Base-by-base conservation (phyloP, 257 asterid species). In the Jaltomata sinuosa region DNA sequence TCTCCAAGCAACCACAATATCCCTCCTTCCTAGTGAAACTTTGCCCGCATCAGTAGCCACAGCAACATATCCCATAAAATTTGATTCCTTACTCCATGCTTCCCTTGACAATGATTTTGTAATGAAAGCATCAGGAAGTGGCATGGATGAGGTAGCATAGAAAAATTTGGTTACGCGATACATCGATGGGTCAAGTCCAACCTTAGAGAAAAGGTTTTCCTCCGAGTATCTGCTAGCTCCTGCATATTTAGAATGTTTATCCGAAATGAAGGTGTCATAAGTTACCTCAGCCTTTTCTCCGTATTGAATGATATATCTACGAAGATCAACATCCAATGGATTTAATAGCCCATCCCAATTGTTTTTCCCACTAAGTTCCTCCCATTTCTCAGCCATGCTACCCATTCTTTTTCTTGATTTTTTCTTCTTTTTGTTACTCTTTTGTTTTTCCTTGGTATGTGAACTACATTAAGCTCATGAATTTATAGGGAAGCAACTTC, bases 1-100 rank as follows among this genome's bases (percentile, higher is more conserved):
- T 80, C 99, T 90, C 99, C 98, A 96, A 32, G 90, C 93, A 10
- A 94, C 57, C 86, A 94, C 59, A 62, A 96, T 91, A 32, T 96
- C 99, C 85, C 99, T 91, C 25, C 99, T 85, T 8, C 98, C 99
- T 34, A 96, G 50, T 8, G 81, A 91, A 3, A 11, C 6, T 45
- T 89, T 91, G 79, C 97, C 98, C 67, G 90, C 97, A 45, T 96
- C 97, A 0, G 97, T 94, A 0, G 98, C 95, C 90, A 94, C 99
- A 2, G 94, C 98, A 40, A 93, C 90, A 59, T 80, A 96, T 53
- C 99, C 99, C 1, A 96, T 94, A 97, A 97, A 96, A 67, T 96
- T 96, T 0, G 98, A 94, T 38, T 94, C 98, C 88, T 85, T 92
- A 69, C 92, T 90, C 99, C 98, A 93, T 1, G 94, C 93, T 84